Percentiles rank a stretch among this genome's conserved stretches.
phyloP scores from a whole-genome alignment of 2,329 filamentous ascomycete species.

The Aspergillus japonicus region DNA sequence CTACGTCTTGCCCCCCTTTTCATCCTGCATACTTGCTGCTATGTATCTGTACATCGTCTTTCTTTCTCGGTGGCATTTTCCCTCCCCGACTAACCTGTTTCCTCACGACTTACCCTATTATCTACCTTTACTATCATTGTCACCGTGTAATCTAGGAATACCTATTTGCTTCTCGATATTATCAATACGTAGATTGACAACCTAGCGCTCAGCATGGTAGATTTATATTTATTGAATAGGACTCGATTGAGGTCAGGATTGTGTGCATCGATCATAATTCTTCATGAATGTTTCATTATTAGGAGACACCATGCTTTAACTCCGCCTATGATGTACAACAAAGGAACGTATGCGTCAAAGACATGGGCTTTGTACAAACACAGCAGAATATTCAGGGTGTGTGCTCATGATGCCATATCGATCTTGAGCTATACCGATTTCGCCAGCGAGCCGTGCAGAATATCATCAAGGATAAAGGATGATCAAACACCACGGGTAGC shows the following conservation, averaged over 20 bases:
- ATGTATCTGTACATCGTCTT: conserved; percentile 11
- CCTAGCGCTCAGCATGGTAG: not conserved
- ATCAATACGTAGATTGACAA: not conserved
- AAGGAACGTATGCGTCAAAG: not conserved
- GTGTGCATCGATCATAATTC: not conserved
- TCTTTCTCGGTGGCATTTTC: conserved; percentile 2
- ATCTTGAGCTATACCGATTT: not conserved
- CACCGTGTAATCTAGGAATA: conserved; percentile 8
- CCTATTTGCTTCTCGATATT: not conserved
- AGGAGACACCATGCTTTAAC: conserved; percentile 8
- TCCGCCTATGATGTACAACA: not conserved
- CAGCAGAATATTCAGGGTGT: not conserved
- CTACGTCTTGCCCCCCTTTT: conserved; percentile 15
- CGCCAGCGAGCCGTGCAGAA: not conserved
- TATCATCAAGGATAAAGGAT: no score
- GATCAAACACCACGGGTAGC: not conserved
- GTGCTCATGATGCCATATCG: not conserved
- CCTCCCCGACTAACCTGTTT: not conserved
- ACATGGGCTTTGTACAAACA: not conserved
- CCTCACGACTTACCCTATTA: not conserved
- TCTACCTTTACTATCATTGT: not conserved
- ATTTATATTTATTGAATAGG: not conserved
- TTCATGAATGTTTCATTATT: not conserved
- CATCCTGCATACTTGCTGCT: conserved; percentile 8
- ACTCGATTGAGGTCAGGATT: not conserved